Evolutionary conservation across 2,329 filamentous ascomycete genomes (phyloP).

Genomic region (Venturia nashicola): DNA sequence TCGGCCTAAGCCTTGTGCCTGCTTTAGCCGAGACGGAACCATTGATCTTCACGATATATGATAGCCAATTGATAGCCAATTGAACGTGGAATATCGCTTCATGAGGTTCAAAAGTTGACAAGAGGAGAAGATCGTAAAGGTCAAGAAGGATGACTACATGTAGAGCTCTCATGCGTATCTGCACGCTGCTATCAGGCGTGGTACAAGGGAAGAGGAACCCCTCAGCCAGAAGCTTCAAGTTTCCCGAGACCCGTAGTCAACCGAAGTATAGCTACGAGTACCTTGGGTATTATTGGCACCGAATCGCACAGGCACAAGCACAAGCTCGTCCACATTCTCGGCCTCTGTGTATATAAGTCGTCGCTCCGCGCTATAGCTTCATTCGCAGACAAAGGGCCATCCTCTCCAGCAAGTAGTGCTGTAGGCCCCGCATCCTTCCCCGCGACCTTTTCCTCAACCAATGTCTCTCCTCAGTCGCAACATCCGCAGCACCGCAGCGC

Average conservation of each 20-base stretch:
- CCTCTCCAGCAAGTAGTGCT: background rate
- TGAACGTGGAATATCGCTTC: background rate
- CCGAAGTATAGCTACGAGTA: background rate
- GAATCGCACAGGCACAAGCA: background rate
- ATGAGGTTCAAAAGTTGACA: background rate
- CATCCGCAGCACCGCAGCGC: constrained; percentile 3
- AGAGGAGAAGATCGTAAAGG: background rate
- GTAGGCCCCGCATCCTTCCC: background rate
- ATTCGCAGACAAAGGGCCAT: background rate
- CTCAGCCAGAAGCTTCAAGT: background rate
- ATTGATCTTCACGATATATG: background rate
- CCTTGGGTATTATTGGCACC: too few species aligned
- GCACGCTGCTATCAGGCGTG: background rate
- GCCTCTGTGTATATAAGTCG: background rate
- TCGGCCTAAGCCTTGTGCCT: background rate
- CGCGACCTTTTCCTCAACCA: background rate
- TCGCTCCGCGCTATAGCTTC: background rate
- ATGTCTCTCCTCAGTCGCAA: constrained; percentile 6
- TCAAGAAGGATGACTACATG: background rate
- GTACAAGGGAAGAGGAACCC: background rate
- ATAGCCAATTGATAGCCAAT: too few species aligned
- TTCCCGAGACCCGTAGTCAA: background rate
- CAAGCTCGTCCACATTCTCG: background rate
- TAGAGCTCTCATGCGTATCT: background rate
- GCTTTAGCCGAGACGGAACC: background rate